phyloP scores from a whole-genome alignment of 371 early-diverging fungal genomes.

The Apophysomyces variabilis region DNA sequence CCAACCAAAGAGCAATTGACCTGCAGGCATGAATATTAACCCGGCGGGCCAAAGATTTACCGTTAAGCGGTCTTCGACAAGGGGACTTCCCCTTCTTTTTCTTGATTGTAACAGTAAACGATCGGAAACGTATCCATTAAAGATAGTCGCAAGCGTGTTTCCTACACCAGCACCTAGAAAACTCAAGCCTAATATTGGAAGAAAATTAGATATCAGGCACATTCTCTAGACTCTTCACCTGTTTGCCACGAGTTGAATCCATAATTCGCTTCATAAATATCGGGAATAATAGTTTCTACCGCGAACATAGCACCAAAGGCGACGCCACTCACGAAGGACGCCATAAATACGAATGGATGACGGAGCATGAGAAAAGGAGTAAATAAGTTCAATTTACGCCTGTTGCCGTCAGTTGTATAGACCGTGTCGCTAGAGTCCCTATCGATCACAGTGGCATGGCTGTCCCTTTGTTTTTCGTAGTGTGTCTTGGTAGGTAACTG shows the following conservation, averaged over 20 bases:
- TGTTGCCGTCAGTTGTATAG: neutral
- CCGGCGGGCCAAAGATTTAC: conserved; percentile 40
- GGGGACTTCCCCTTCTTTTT: conserved; percentile 19
- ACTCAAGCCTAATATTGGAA: conserved; percentile 27
- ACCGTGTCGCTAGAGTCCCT: neutral
- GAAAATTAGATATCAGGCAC: too few species aligned
- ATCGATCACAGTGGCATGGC: neutral
- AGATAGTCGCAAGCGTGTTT: conserved; percentile 39
- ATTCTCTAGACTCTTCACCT: conserved; percentile 13
- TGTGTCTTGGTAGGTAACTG: neutral
- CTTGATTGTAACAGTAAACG: conserved; percentile 30
- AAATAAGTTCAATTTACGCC: conserved; percentile 29
- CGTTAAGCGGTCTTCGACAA: conserved; percentile 31
- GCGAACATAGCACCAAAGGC: conserved; percentile 59
- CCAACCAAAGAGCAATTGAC: conserved; percentile 54
- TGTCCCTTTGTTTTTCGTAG: neutral
- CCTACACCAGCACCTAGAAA: conserved; percentile 54
- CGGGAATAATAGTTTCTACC: conserved; percentile 47
- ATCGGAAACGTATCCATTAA: conserved; percentile 27
- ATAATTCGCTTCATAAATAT: conserved; percentile 32
- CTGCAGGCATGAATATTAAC: conserved; percentile 46
- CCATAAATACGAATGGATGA: conserved; percentile 52
- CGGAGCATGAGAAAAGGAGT: conserved; percentile 40
- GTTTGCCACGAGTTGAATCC: conserved; percentile 46
- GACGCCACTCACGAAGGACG: conserved; percentile 50